Evolutionary conservation across 345 rosid species (phyloP), one percentile per base, ranked within the genome.

Genomic region (Bruguiera gymnorhiza): DNA sequence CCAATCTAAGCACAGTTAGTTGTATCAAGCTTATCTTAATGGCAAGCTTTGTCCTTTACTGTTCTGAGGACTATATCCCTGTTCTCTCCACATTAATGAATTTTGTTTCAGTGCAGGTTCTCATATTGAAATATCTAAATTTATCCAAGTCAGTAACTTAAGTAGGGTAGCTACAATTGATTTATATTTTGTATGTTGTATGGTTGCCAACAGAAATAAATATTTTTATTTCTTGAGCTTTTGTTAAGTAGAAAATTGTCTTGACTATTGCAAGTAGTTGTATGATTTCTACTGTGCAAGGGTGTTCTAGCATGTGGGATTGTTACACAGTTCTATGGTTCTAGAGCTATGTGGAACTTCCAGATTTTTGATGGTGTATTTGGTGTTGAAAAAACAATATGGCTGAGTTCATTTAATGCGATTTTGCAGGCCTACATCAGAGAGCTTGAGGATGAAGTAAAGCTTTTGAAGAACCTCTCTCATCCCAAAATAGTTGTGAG

Each of bases 371-470:
- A 46, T 18, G 8, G 29, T 59, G 55, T 34, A 27, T 62, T 69
- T 24, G 20, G 52, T 30, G 19, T 68, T 27, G 62, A 31, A n/a
- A 21, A 13, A 36, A 20, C 32, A 50, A 21, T 70, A 26, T 67
- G 53, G 56, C 32, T 26, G 53, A 56, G 65, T 63, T 73, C 69
- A 61, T 58, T 68, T 76, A 62, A 27, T 77, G 73, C 65, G 62
- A 48, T 51, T 68, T 23, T 79, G 72, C 74, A 91, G 96, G 88
- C 88, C 66, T 92, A 91, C 60, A 80, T 91, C 71, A 89, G 71
- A 88, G 96, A 89, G 81, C 93, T 93, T 16, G 98, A 93, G 81
- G 97, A 93, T 70, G 97, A 93, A 80, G 97, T 93, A 74, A 93
- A 88, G 84, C 90, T 93, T 75, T 87, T 93, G 29, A 85, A 87